Evolutionary conservation across 2,329 filamentous ascomycete genomes (phyloP).

Genomic region (Colletotrichum sp.): DNA sequence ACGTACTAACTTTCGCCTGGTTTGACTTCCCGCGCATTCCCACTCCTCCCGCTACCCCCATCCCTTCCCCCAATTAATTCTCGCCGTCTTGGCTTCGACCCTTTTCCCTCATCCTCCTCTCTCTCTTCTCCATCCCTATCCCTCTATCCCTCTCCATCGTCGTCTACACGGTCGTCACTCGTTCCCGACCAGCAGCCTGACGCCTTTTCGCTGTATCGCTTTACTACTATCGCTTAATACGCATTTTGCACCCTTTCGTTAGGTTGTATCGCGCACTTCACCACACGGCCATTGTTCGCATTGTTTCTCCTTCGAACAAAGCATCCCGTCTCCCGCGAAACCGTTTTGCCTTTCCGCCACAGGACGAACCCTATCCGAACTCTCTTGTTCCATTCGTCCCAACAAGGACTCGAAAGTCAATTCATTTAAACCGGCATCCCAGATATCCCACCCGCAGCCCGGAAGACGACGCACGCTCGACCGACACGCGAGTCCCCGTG

Average conservation of each 20-base stretch:
- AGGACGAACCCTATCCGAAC: not conserved
- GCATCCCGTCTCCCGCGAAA: not conserved
- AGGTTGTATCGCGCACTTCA: not conserved
- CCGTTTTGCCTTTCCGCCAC: not conserved
- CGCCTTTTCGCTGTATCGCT: not conserved
- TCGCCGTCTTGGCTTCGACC: not conserved
- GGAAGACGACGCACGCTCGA: not conserved
- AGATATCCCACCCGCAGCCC: not conserved
- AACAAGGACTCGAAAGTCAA: not conserved
- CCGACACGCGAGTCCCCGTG: not conserved
- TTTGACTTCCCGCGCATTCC: slow-evolving; percentile 19
- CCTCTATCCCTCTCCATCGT: not conserved
- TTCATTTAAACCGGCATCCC: not conserved
- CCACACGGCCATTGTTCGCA: not conserved
- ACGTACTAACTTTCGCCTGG: not conserved
- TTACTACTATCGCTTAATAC: slow-evolving; percentile 12
- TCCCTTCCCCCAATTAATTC: slow-evolving; percentile 9
- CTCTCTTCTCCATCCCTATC: not conserved
- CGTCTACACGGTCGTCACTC: slow-evolving; percentile 6
- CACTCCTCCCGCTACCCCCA: slow-evolving; percentile 10
- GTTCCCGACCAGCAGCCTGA: not conserved
- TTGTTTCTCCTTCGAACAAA: not conserved
- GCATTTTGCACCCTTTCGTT: not conserved
- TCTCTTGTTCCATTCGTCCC: not conserved
- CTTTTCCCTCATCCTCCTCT: not conserved